phyloP scores from a whole-genome alignment of 108 stramenopile species.

The Cyclostephanos tholiformis region DNA sequence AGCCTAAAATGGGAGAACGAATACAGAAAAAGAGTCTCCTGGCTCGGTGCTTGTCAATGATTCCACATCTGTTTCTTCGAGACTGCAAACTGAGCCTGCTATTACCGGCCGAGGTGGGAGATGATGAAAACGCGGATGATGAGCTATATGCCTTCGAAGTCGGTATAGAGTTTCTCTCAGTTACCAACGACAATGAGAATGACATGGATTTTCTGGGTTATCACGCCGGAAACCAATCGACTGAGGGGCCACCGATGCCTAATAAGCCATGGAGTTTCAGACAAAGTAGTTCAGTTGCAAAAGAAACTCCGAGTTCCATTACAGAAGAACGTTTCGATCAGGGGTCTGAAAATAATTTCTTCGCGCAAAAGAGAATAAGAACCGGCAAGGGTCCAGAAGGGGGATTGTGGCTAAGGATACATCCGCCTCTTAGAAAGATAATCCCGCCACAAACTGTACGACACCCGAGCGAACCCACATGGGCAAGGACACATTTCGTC shows the following conservation, averaged over 20 bases:
- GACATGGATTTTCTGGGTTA: conserved; percentile 60
- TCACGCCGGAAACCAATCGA: conserved; percentile 27
- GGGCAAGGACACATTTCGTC: conserved; percentile 63
- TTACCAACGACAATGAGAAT: conserved; percentile 66
- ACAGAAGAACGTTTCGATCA: not conserved
- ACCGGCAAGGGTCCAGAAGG: conserved; percentile 79
- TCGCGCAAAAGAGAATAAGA: conserved; percentile 62
- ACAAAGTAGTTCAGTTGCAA: conserved; percentile 16
- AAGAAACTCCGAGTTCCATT: not conserved
- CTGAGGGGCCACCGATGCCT: conserved; percentile 7
- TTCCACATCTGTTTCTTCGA: conserved; percentile 76
- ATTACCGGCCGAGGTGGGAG: conserved; percentile 45
- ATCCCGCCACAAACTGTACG: not conserved
- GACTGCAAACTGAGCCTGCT: conserved; percentile 73
- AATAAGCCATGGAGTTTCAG: conserved; percentile 4
- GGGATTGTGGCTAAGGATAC: conserved; percentile 68
- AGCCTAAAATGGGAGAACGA: conserved; percentile 64
- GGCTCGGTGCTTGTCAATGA: conserved; percentile 58
- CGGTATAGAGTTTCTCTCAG: conserved; percentile 76
- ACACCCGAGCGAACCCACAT: conserved; percentile 22
- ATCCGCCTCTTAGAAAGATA: conserved; percentile 35
- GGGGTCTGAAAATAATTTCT: conserved; percentile 51
- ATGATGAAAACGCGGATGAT: conserved; percentile 38
- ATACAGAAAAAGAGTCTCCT: conserved; percentile 68
- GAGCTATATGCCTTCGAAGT: conserved; percentile 66